These are phyloP conservation scores for Phycomyces nitens DNA, from an alignment of 192 early-diverging fungal genomes.

Conservation along the genomic window DNA sequence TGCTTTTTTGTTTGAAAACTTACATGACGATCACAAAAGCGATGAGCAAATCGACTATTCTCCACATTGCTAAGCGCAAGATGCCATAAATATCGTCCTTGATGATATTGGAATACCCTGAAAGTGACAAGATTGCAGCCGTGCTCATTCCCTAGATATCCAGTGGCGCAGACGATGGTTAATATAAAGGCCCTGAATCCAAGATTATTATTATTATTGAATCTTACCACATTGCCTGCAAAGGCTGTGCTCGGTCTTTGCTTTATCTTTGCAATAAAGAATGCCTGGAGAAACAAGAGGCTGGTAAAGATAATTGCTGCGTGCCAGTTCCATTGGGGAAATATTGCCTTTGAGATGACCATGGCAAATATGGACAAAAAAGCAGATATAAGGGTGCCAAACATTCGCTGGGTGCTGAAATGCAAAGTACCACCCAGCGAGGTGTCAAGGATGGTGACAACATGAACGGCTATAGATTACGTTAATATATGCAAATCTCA, in stretches of 20 bases:
- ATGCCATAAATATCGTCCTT: slow-evolving; percentile 3
- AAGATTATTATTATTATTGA: not conserved
- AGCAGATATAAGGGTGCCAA: slow-evolving; percentile 11
- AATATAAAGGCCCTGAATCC: not conserved
- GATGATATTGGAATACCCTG: slow-evolving; percentile 9
- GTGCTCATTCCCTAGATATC: slow-evolving; percentile 12
- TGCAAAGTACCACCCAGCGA: slow-evolving; percentile 12
- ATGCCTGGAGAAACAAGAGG: slow-evolving; percentile 15
- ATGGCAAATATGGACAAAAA: slow-evolving; percentile 1
- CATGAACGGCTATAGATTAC: slow-evolving; percentile 4
- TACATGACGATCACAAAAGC: slow-evolving; percentile 19
- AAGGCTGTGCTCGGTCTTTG: slow-evolving; percentile 11
- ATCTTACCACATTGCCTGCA: slow-evolving; percentile 20
- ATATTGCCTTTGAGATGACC: slow-evolving; percentile 4
- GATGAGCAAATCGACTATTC: slow-evolving; percentile 14
- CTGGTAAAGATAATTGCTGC: slow-evolving; percentile 6
- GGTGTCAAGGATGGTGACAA: slow-evolving; percentile 16
- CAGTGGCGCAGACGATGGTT: not conserved
- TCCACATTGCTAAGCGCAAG: slow-evolving; percentile 9
- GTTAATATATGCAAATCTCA: slow-evolving; percentile 1
- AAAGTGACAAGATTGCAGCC: slow-evolving; percentile 10
- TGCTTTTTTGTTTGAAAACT: not conserved
- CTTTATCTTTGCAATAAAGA: slow-evolving; percentile 19
- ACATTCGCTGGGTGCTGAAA: slow-evolving; percentile 10
- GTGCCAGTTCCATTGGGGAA: slow-evolving; percentile 18